Evolutionary conservation across 1,284 basidiomycete genomes (phyloP).

Genomic region (Ustilago esculenta): DNA sequence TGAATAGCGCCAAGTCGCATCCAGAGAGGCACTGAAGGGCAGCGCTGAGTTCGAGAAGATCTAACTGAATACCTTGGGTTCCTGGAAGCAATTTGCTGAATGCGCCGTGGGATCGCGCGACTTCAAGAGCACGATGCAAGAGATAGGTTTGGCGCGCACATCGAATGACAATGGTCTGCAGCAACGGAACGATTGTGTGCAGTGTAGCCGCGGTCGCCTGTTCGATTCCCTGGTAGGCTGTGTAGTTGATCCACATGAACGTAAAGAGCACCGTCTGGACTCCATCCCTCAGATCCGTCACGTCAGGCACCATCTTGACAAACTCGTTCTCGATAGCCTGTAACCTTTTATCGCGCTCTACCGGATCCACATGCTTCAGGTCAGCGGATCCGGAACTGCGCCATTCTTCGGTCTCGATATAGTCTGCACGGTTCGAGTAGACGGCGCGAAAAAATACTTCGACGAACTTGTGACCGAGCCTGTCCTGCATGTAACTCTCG

Average conservation of each 20-base stretch:
- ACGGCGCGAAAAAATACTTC: neutral
- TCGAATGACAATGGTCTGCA: conserved; percentile 23
- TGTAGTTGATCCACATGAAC: conserved; percentile 33
- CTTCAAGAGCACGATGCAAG: neutral
- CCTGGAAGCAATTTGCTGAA: neutral
- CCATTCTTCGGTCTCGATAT: conserved; percentile 26
- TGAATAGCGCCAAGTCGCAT: conserved; percentile 8
- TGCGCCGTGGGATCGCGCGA: neutral
- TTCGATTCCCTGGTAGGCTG: conserved; percentile 2
- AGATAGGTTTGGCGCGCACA: conserved; percentile 1
- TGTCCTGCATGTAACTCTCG: conserved; percentile 6
- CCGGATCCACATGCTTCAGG: neutral
- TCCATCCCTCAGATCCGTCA: conserved; percentile 23
- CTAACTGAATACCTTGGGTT: neutral
- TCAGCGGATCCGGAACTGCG: neutral
- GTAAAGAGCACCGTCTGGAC: conserved; percentile 28
- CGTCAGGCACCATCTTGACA: conserved; percentile 8
- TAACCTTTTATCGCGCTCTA: neutral
- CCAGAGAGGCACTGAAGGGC: conserved; percentile 20
- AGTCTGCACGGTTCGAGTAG: conserved; percentile 3
- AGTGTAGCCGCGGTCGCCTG: conserved; percentile 2
- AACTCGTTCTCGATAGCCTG: neutral
- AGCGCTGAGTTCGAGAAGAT: conserved; percentile 13
- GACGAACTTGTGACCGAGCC: neutral
- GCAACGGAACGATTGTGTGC: conserved; percentile 21